Conservation (phyloP, 2,329 filamentous ascomycete genomes). For the Ophiognomonia clavigignenti-juglandacearum region DNA sequence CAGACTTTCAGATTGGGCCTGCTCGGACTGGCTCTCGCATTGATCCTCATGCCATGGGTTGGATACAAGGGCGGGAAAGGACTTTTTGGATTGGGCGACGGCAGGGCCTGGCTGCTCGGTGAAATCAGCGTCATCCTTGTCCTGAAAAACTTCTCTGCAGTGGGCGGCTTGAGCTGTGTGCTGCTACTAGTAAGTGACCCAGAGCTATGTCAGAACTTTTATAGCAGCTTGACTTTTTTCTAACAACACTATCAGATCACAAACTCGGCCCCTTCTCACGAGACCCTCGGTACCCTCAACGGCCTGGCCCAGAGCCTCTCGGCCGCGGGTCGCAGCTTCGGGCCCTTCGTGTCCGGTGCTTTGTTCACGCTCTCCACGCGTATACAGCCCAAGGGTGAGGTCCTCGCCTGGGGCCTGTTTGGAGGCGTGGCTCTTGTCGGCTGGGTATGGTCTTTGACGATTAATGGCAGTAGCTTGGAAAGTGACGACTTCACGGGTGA, state of each 20-base stretch:
- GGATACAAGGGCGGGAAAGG: conserved; percentile 64
- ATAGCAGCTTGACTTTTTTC: not conserved
- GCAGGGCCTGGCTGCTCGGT: conserved; percentile 67
- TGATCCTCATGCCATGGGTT: conserved; percentile 85
- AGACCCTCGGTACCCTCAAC: conserved; percentile 83
- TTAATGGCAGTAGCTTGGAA: conserved; percentile 59
- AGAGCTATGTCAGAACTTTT: not conserved
- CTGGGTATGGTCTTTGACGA: conserved; percentile 74
- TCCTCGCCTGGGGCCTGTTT: conserved; percentile 81
- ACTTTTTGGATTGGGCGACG: conserved; percentile 53
- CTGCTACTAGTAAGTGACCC: conserved; percentile 66
- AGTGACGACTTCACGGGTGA: conserved; percentile 49
- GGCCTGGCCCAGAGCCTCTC: conserved; percentile 92
- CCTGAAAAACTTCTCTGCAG: conserved; percentile 84
- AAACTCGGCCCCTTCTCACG: conserved; percentile 83
- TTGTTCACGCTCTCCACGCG: conserved; percentile 76
- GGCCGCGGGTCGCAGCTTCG: conserved; percentile 81
- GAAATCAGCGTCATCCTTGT: conserved; percentile 79
- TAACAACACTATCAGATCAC: conserved; percentile 63
- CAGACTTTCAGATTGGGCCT: conserved; percentile 76
- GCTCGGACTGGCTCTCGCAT: conserved; percentile 74
- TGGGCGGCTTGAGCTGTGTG: conserved; percentile 85
- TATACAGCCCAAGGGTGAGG: conserved; percentile 75
- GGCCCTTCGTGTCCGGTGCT: conserved; percentile 81
- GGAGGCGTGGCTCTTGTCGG: conserved; percentile 77